Conservation (phyloP, 2,329 filamentous ascomycete species). For the Colletotrichum sp. region DNA sequence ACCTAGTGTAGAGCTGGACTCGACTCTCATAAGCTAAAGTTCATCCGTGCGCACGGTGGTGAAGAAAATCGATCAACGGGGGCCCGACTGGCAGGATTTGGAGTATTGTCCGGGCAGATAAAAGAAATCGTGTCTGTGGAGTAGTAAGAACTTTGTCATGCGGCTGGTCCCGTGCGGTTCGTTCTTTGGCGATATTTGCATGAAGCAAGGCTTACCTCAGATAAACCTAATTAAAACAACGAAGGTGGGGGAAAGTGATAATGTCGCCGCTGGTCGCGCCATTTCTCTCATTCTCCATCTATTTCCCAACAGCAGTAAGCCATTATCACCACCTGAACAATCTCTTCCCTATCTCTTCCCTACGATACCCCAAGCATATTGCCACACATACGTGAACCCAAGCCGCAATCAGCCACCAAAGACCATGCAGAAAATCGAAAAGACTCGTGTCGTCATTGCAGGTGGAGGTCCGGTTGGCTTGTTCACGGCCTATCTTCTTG, state of each 20-base stretch:
- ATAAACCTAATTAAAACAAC: not conserved
- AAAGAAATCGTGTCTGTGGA: not conserved
- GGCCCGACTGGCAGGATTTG: not conserved
- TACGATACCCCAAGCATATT: not conserved
- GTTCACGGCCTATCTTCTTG: constrained; percentile 8
- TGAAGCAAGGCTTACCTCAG: not conserved
- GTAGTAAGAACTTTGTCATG: not conserved
- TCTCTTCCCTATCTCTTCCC: too few relatives aligned
- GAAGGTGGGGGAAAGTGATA: not conserved
- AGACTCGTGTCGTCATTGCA: constrained; percentile 1
- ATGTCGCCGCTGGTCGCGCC: not conserved
- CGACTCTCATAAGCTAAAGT: not conserved
- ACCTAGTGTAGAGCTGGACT: not conserved
- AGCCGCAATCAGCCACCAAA: not conserved
- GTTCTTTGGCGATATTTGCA: not conserved
- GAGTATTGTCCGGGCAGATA: not conserved
- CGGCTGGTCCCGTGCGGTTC: not conserved
- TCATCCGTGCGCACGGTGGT: not conserved
- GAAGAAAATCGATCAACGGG: not conserved
- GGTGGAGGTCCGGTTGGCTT: constrained; percentile 13
- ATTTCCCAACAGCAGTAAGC: not conserved
- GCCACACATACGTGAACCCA: not conserved
- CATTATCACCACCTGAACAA: not conserved
- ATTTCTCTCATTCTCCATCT: not conserved
- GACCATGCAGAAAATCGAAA: not conserved